A percentile compares a stretch with the other conserved stretches of the same genome.
Evolutionary conservation across 140 eudicot species (phyloP).

Genomic region (Anethum foeniculum): DNA sequence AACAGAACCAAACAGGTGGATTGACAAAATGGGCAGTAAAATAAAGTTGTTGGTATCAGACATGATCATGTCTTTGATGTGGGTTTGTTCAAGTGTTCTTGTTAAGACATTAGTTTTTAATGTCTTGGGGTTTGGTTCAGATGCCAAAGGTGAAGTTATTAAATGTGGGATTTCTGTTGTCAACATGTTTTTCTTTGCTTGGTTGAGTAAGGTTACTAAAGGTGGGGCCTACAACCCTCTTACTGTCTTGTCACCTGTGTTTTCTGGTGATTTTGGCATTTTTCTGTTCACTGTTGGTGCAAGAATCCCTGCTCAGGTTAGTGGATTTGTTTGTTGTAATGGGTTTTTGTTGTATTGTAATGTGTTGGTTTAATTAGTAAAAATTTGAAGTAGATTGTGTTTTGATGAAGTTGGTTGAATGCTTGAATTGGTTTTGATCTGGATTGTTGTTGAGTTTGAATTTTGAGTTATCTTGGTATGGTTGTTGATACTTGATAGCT

Average conservation of each 20-base stretch:
- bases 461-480: not conserved
- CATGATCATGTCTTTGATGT: slow-evolving; percentile 63
- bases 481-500: not conserved
- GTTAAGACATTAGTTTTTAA: slow-evolving; percentile 47
- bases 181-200: slow-evolving; percentile 75
- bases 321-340: not conserved
- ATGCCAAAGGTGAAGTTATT: slow-evolving; percentile 41
- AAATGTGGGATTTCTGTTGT: slow-evolving; percentile 32
- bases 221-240: slow-evolving; percentile 91
- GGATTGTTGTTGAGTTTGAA: not conserved
- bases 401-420: slow-evolving; percentile 14
- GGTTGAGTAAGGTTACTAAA: slow-evolving; percentile 33
- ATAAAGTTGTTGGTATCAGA: slow-evolving; percentile 41
- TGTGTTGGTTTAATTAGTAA: not conserved
- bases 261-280: slow-evolving; percentile 48
- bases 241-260: slow-evolving; percentile 51
- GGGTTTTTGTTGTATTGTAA: not conserved
- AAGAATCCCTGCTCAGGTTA: slow-evolving; percentile 87
- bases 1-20: not conserved
- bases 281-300: slow-evolving; percentile 63
- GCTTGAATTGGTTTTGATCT: too few species aligned
- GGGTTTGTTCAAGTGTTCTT: slow-evolving; percentile 83
- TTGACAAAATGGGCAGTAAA: slow-evolving; percentile 21
- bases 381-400: not conserved
- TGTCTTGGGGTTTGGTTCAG: slow-evolving; percentile 35